Percentiles rank a stretch among this genome's conserved stretches.
Evolutionary conservation across 1,139 yeast species (phyloP).

Genomic region (Candida labiduridarum): DNA sequence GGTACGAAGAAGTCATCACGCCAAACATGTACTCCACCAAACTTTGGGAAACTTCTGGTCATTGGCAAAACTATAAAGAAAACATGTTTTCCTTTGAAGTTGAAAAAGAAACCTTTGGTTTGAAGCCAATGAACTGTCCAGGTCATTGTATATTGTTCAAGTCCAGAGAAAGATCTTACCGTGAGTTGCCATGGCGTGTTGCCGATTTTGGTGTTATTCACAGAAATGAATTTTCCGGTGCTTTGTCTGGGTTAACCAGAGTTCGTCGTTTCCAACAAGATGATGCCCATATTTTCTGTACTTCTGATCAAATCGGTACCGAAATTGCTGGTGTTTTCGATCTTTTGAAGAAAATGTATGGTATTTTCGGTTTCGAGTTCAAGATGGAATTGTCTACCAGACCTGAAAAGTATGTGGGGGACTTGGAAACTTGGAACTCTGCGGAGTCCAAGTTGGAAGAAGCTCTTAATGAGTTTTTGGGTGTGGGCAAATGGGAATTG

Average conservation of each 20-base stretch:
- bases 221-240: slow-evolving; percentile 95
- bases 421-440: slow-evolving; percentile 79
- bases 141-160: slow-evolving; percentile 93
- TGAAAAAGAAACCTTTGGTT: slow-evolving; percentile 84
- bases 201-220: slow-evolving; percentile 96
- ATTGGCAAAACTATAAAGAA: slow-evolving; percentile 96
- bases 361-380: slow-evolving; percentile 84
- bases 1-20: slow-evolving; percentile 95
- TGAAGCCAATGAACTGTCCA: slow-evolving; percentile 99
- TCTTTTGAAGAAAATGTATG: slow-evolving; percentile 77
- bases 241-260: slow-evolving; percentile 79
- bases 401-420: slow-evolving; percentile 91
- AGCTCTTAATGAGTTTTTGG: slow-evolving; percentile 66
- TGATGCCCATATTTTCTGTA: slow-evolving; percentile 97
- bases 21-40: slow-evolving; percentile 96
- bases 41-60: slow-evolving; percentile 97
- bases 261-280: slow-evolving; percentile 99
- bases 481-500: slow-evolving; percentile 85
- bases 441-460: slow-evolving; percentile 80
- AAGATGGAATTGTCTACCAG: slow-evolving; percentile 91
- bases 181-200: slow-evolving; percentile 94
- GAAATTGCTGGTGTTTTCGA: slow-evolving; percentile 83
- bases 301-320: slow-evolving; percentile 78
- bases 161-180: slow-evolving; percentile 85
- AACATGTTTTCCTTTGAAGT: slow-evolving; percentile 97